Percentiles rank a stretch among this genome's conserved stretches.
These are phyloP conservation scores for Leccinum rimulosum DNA, from an alignment of 768 basidiomycete species.

Conservation along the genomic window DNA sequence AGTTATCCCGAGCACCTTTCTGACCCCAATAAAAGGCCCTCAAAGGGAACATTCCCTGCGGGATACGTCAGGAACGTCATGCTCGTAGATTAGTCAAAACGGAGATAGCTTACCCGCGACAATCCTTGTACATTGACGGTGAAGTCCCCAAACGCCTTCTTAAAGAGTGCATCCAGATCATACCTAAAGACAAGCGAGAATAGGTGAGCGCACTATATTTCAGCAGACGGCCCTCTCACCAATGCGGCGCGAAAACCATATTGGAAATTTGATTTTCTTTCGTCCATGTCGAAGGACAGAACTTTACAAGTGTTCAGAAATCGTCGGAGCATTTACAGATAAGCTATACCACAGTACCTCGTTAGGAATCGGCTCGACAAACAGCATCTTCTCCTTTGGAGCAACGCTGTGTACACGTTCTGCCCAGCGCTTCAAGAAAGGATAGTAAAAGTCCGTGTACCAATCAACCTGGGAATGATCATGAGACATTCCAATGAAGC, in stretches of 20 bases:
- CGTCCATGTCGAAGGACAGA: slow-evolving; percentile 78
- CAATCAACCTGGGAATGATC: slow-evolving; percentile 61
- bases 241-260: slow-evolving; percentile 74
- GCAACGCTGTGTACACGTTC: slow-evolving; percentile 50
- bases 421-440: slow-evolving; percentile 70
- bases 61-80: slow-evolving; percentile 7
- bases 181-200: slow-evolving; percentile 54
- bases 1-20: slow-evolving; percentile 78
- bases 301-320: slow-evolving; percentile 41
- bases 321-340: background rate
- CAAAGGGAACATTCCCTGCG: slow-evolving; percentile 80
- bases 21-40: slow-evolving; percentile 89
- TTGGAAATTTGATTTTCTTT: slow-evolving; percentile 56
- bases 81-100: background rate
- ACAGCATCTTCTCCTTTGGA: slow-evolving; percentile 56
- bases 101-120: slow-evolving; percentile 57
- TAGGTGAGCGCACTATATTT: background rate
- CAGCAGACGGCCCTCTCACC: slow-evolving; percentile 39
- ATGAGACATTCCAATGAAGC: slow-evolving; percentile 1
- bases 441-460: slow-evolving; percentile 84
- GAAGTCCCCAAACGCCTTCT: slow-evolving; percentile 80
- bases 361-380: slow-evolving; percentile 90
- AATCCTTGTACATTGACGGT: slow-evolving; percentile 92
- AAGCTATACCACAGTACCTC: slow-evolving; percentile 52
- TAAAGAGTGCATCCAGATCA: slow-evolving; percentile 85